A percentile compares a stretch with the other conserved stretches of the same genome.
phyloP scores from a whole-genome alignment of 768 basidiomycete genomes.

The Lactarius indigo region DNA sequence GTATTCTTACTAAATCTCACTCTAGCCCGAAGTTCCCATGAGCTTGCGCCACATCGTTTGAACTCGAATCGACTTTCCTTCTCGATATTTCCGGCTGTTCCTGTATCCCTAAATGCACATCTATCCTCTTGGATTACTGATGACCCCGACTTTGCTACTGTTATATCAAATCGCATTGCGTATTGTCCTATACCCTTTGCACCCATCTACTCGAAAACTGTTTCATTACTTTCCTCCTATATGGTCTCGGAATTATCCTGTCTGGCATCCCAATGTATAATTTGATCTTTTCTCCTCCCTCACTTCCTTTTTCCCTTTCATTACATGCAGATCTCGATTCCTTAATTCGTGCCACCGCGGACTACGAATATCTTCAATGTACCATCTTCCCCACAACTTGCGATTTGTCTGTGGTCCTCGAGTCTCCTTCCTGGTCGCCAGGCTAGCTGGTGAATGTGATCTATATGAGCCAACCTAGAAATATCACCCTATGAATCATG shows the following conservation, averaged over 20 bases:
- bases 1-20: conserved; percentile 26
- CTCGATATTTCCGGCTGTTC: conserved; percentile 42
- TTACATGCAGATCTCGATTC: conserved; percentile 28
- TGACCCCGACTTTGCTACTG: conserved; percentile 38
- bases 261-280: conserved; percentile 65
- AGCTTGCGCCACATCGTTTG: conserved; percentile 87
- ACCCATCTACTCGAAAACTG: conserved; percentile 49
- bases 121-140: conserved; percentile 28
- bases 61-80: conserved; percentile 37
- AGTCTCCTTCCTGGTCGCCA: conserved; percentile 57
- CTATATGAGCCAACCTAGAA: conserved; percentile 64
- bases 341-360: conserved; percentile 25
- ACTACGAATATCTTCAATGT: conserved; percentile 63
- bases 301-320: conserved; percentile 30
- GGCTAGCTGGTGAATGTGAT: conserved; percentile 74
- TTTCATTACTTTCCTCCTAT: conserved; percentile 54
- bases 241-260: conserved; percentile 40
- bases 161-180: conserved; percentile 45
- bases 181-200: conserved; percentile 69
- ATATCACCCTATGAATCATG: conserved; percentile 8
- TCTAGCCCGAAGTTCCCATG: conserved; percentile 85
- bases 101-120: conserved; percentile 81
- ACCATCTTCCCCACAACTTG: conserved; percentile 91
- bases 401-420: conserved; percentile 48
- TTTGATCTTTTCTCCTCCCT: conserved; percentile 36